Base-by-base conservation (phyloP, 371 early-diverging fungal species). In the Circinella minor region DNA sequence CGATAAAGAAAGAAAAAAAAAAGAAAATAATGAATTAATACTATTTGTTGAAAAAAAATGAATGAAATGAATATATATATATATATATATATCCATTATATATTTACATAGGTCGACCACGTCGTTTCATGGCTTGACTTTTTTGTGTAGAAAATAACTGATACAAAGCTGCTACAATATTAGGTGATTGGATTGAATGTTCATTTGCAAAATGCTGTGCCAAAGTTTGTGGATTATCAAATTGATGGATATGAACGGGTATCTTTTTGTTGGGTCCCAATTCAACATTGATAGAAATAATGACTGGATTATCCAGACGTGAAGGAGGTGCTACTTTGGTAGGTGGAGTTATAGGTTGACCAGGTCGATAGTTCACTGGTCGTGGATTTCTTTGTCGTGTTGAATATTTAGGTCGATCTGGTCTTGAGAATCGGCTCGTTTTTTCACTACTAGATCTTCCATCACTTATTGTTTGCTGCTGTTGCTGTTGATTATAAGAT, bases 201-300 rank as follows among this genome's bases (percentile, higher is more conserved):
- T 38, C 48, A 18, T 55, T n/a, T 34, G 39, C 63, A 18, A 74
- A 74, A 20, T 64, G 49, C 4, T 36, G 54, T 3, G 75, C 75
- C 37, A 74, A 18, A 6, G 4, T 20, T 8, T 49, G 39, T 5
- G 75, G 71, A 57, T 74, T 71, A 63, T 74, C 75, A 27, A 65
- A 55, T 27, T 68, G 34, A 34, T 69, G 68, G n/a, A 74, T 66
- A 43, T 66, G 36, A 11, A 74, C 55, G 27, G 71, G 71, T 38
- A 71, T 67, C 34, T 47, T 71, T 8, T 27, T 61, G n/a, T 66
- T 69, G 17, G 46, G 27, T 14, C 68, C 61, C 8, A 74, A 63
- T 38, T 71, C 71, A 15, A 74, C 55, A 51, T 74, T 71, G 59
- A 74, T 71, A 6, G 75, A 61, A 15, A 74, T 62, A 7, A 74